Conservation (phyloP, 1,284 basidiomycete species). For the Ceratobasidium sp. region DNA sequence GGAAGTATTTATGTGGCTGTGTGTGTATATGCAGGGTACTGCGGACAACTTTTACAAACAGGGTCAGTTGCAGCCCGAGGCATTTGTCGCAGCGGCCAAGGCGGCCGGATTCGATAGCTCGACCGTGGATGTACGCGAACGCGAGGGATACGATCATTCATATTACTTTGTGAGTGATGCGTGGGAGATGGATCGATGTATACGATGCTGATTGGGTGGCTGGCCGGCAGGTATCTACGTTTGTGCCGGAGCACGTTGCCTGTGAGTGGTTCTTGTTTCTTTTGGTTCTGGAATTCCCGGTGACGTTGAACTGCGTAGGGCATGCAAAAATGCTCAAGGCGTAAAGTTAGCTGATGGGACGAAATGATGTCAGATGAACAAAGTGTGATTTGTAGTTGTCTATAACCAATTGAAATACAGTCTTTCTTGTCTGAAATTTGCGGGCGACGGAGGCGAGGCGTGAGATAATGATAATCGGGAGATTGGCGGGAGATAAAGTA, state of each 20-base stretch:
- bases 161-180: conserved; percentile 85
- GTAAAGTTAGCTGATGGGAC: conserved; percentile 52
- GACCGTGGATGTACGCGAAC: conserved; percentile 84
- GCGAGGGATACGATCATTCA: conserved; percentile 93
- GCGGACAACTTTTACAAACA: conserved; percentile 89
- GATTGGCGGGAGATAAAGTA: conserved; percentile 17
- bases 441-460: no score
- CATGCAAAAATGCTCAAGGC: conserved; percentile 83
- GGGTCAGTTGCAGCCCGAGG: conserved; percentile 90
- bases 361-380: conserved; percentile 17
- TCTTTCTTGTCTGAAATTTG: no score
- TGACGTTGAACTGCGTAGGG: conserved; percentile 61
- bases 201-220: conserved; percentile 6
- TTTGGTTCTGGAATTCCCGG: conserved; percentile 17
- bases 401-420: no score
- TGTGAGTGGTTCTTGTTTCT: conserved; percentile 54
- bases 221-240: conserved; percentile 71
- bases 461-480: conserved; percentile 25
- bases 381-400: no score
- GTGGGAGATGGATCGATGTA: not conserved
- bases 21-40: conserved; percentile 73
- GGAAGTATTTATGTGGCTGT: not conserved
- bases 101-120: conserved; percentile 78
- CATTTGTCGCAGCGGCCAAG: conserved; percentile 83
- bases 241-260: conserved; percentile 65